Evolutionary conservation across 1,139 yeast genomes (phyloP), one percentile per base, ranked within the genome.

Genomic region (Kluyveromyces sp.): DNA sequence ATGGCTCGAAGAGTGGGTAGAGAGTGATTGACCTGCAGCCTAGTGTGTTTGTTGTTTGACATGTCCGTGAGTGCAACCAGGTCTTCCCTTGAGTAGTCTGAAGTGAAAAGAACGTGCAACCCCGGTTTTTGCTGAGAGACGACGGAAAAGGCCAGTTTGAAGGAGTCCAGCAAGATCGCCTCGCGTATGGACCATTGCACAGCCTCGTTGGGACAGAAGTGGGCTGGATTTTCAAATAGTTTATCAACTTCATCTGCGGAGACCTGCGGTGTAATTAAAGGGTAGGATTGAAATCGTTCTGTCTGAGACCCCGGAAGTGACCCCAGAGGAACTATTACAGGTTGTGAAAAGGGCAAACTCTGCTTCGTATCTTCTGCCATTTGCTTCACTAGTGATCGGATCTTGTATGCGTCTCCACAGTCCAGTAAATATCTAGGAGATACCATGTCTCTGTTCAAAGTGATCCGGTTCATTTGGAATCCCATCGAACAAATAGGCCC

Each of bases 401-500:
- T 15, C 26, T 37, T 37, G 16, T 29, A 28, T 2, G 40, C n/a
- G 11, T 37, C 40, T 6, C n/a, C 17, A 28, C 34, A 37, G 28
- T 29, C 29, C 28, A 37, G 12, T 17, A 37, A 13, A 18, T 29
- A 37, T 12, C 28, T 15, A 7, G 2, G 11, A 4, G 28, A 4
- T 8, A 16, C 30, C 26, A 13, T 7, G 13, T 37, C 40, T 3
- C 13, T 13, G 12, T 29, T 16, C n/a, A 37, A 30, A 2, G 26
- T 29, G 6, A 37, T 13, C 18, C 12, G n/a, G 16, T 29, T 33
- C 40, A 37, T 37, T 9, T 37, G 40, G 28, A 37, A 37, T 25
- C 34, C 34, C 15, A 31, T 16, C 2, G 40, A 37, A 19, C 40
- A 37, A 29, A 37, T 37, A 9, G 40, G 40, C 4, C 40, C 40